Base-by-base conservation (phyloP, 495 filamentous ascomycete genomes). In the Aspergillus conjunctus region DNA sequence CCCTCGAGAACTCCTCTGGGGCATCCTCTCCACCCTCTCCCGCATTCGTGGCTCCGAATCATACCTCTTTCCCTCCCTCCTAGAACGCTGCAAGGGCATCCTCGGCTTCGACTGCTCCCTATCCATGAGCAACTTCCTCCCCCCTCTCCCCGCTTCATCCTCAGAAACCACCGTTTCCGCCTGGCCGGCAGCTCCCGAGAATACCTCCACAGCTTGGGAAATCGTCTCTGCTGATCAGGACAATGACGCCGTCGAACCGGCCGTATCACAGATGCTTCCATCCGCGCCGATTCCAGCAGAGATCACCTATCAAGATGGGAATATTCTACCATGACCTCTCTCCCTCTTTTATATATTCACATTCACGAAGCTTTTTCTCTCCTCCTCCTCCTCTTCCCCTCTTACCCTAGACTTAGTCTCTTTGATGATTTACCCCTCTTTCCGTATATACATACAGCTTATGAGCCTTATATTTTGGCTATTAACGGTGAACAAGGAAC, bases 21-120 rank as follows among this genome's bases (percentile, higher is more conserved):
- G 75, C 14, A 77, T 79, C 21, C 66, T 79, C 14, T 69, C 72
- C 45, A 77, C 74, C 1, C 64, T 79, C 0, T 73, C 73, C 12
- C 75, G 73, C 26, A 79, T 77, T 44, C 75, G 76, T 9, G 76
- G 76, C 44, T 79, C 76, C n/a, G 70, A 73, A 18, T 79, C 76
- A 0, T 75, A 79, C 56, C 68, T 77, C n/a, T 75, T 77, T 37
- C 74, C 76, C 0, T 39, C 65, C 7, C 61, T 79, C 1, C 30
- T 79, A 11, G 74, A 75, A 20, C 73, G 72, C 11, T 73, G 70
- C 50, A 73, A 73, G 33, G 61, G 60, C n/a, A 68, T 74, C 1
- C 62, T 77, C 0, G 72, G 70, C 26, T 56, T 77, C 4, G 73
- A 75, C 15, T 68, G 65, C 43, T 61, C 71, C 2, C 62, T 76